Conservation (phyloP, 352 stramenopile genomes). For the Globisporangium acanthophoron region DNA sequence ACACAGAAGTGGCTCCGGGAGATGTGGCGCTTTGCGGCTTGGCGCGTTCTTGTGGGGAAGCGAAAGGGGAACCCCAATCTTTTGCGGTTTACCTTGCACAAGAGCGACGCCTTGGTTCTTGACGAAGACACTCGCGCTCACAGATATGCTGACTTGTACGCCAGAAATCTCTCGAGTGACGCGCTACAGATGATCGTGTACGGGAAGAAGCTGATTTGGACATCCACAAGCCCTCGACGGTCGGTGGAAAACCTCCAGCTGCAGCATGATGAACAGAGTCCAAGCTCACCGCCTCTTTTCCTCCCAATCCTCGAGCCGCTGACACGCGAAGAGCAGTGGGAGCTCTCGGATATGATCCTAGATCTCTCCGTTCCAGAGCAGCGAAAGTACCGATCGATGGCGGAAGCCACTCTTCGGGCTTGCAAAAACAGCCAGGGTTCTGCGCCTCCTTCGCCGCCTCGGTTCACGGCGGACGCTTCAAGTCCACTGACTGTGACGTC, state of each 20-base stretch:
- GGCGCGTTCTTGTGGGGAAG: conserved; percentile 33
- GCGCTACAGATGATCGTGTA: conserved; percentile 36
- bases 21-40: conserved; percentile 67
- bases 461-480: conserved; percentile 6
- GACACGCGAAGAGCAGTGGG: conserved; percentile 42
- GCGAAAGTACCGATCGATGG: conserved; percentile 36
- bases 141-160: conserved; percentile 56
- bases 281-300: not conserved
- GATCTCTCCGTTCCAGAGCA: conserved; percentile 42
- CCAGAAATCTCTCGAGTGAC: conserved; percentile 35
- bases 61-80: conserved; percentile 13
- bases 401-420: conserved; percentile 29
- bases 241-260: not conserved
- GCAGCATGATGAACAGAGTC: not conserved
- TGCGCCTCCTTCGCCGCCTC: conserved; percentile 19
- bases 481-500: not conserved
- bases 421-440: conserved; percentile 19
- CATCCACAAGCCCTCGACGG: conserved; percentile 14
- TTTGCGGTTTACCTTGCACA: conserved; percentile 6
- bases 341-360: conserved; percentile 60
- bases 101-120: not conserved
- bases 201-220: conserved; percentile 23
- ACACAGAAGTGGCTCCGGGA: conserved; percentile 41
- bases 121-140: conserved; percentile 4
- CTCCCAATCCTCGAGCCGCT: conserved; percentile 30